Percentiles rank a stretch among this genome's conserved stretches.
These are phyloP conservation scores for Alectoria sarmentosa DNA, from an alignment of 495 filamentous ascomycete genomes.

Conservation along the genomic window DNA sequence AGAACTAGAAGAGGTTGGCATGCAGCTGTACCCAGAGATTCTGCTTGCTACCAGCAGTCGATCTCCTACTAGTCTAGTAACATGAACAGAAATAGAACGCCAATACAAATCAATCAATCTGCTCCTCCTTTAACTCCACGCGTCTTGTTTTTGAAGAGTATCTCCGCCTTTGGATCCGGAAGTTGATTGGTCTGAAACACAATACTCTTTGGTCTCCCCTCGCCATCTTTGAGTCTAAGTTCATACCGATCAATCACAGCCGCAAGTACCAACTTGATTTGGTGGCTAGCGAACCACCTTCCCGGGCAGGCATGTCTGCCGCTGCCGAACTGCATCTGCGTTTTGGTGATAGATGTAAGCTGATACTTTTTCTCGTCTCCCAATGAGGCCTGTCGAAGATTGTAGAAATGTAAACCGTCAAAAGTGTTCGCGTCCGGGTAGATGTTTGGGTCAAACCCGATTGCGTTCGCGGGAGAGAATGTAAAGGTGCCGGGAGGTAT, in stretches of 20 bases:
- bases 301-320: constrained; percentile 4
- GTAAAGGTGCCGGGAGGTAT: constrained; percentile 1
- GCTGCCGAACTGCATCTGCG: background rate
- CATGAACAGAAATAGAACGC: background rate
- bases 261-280: background rate
- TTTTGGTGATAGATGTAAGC: background rate
- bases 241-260: background rate
- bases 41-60: too few species aligned
- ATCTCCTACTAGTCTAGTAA: too few species aligned
- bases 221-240: background rate
- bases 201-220: background rate
- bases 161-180: background rate
- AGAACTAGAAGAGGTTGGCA: too few species aligned
- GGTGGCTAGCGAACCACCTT: background rate
- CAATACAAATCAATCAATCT: background rate
- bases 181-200: background rate
- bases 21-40: too few species aligned
- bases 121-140: background rate
- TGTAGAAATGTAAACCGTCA: constrained; percentile 37
- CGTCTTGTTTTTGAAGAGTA: background rate
- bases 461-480: background rate
- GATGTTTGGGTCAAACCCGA: constrained; percentile 23
- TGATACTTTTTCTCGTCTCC: background rate
- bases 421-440: constrained; percentile 28
- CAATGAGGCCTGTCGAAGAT: constrained; percentile 31